Conservation (phyloP, 495 filamentous ascomycete species). For the Aspergillus avenaceus region DNA sequence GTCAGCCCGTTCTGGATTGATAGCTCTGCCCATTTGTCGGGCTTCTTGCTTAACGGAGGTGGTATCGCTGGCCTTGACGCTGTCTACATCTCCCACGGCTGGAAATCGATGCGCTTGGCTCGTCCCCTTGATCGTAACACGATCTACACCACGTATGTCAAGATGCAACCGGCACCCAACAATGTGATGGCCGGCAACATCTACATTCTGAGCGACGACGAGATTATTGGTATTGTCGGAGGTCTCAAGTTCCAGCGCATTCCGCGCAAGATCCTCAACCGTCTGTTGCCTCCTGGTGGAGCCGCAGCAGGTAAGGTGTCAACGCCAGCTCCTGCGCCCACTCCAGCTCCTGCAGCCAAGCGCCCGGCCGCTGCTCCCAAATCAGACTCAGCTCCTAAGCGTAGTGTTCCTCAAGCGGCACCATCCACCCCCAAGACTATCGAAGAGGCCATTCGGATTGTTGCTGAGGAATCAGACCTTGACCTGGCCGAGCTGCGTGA, state of each 20-base stretch:
- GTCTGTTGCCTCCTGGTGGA: slow-evolving; percentile 53
- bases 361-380: too few relatives aligned
- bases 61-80: slow-evolving; percentile 67
- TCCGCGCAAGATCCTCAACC: slow-evolving; percentile 52
- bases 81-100: slow-evolving; percentile 73
- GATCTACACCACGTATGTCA: slow-evolving; percentile 65
- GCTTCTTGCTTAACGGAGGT: slow-evolving; percentile 78
- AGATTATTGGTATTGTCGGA: slow-evolving; percentile 63
- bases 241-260: slow-evolving; percentile 37
- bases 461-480: too few relatives aligned
- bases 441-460: slow-evolving; percentile 61
- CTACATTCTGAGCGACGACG: slow-evolving; percentile 44
- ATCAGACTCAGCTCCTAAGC: too few relatives aligned
- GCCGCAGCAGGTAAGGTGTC: slow-evolving; percentile 4
- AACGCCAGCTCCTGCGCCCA: slow-evolving; percentile 13
- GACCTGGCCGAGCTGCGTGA: slow-evolving; percentile 58
- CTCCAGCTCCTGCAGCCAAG: slow-evolving; percentile 17
- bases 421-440: slow-evolving; percentile 39
- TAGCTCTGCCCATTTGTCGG: slow-evolving; percentile 57
- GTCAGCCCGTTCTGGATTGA: slow-evolving; percentile 74
- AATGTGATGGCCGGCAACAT: slow-evolving; percentile 47
- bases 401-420: too few relatives aligned
- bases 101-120: slow-evolving; percentile 65
- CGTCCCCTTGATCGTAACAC: slow-evolving; percentile 55
- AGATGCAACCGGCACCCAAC: slow-evolving; percentile 46